Evolutionary conservation across 1,284 basidiomycete genomes (phyloP).

Genomic region (Sporisorium iseilematis-ciliati): DNA sequence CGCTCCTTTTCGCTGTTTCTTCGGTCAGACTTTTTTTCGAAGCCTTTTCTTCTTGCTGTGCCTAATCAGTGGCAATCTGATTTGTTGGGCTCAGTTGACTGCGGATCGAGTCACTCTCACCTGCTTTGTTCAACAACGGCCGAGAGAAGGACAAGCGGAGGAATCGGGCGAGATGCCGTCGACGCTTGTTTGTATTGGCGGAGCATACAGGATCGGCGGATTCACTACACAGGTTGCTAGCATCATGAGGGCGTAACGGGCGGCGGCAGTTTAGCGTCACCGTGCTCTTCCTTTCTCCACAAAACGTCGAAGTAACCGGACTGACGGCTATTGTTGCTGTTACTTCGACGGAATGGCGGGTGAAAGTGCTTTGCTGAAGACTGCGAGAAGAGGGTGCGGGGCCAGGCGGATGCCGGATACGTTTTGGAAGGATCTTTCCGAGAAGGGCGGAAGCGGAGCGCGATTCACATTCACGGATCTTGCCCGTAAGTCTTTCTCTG

Average conservation of each 20-base stretch:
- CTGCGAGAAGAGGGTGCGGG: background rate
- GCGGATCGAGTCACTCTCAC: conserved; percentile 24
- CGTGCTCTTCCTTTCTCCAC: conserved; percentile 25
- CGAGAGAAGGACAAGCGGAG: conserved; percentile 13
- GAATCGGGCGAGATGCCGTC: conserved; percentile 17
- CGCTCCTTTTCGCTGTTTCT: conserved; percentile 18
- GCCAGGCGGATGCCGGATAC: conserved; percentile 11
- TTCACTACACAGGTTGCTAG: background rate
- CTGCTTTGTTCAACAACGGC: conserved; percentile 11
- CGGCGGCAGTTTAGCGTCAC: conserved; percentile 16
- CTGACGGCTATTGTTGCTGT: conserved; percentile 3
- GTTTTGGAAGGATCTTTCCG: conserved; percentile 32
- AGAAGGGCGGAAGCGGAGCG: conserved; percentile 7
- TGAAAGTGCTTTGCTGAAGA: conserved; percentile 10
- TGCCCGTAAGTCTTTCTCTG: background rate
- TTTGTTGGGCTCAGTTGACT: conserved; percentile 24
- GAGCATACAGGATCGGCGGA: conserved; percentile 6
- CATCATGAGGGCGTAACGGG: background rate
- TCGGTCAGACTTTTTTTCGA: conserved; percentile 31
- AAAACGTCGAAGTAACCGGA: conserved; percentile 1
- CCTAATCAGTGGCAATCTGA: conserved; percentile 19
- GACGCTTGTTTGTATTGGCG: background rate
- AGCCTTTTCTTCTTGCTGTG: background rate
- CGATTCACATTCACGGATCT: conserved; percentile 33
- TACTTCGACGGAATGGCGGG: conserved; percentile 9